These are phyloP conservation scores for Paxillus ammoniavirescens DNA, from an alignment of 768 basidiomycete genomes.

Conservation along the genomic window DNA sequence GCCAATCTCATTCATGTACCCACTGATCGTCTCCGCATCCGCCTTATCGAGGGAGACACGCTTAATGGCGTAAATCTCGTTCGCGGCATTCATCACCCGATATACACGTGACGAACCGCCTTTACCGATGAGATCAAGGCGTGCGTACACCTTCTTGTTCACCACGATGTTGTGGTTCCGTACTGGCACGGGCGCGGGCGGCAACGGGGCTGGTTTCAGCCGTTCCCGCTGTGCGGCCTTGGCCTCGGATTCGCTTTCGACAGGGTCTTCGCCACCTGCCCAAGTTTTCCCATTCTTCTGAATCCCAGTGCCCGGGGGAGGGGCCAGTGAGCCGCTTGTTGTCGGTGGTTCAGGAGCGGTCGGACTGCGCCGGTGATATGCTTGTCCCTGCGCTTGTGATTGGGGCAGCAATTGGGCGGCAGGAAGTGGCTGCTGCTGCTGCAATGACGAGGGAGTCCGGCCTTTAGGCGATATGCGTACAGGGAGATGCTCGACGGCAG, in stretches of 20 bases:
- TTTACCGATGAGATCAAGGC: constrained; percentile 86
- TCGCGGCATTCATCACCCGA: constrained; percentile 76
- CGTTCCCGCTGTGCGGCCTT: constrained; percentile 27
- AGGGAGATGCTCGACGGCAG: constrained; percentile 45
- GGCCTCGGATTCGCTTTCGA: constrained; percentile 34
- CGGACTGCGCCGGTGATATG: constrained; percentile 64
- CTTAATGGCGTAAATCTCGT: constrained; percentile 88
- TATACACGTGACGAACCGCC: constrained; percentile 97
- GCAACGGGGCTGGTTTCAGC: constrained; percentile 35
- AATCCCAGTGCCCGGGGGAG: constrained; percentile 12
- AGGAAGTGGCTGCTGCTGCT: constrained; percentile 29
- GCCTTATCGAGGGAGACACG: constrained; percentile 87
- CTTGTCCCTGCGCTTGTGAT: constrained; percentile 23
- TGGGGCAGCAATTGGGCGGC: constrained; percentile 21
- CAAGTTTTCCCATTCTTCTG: constrained; percentile 42
- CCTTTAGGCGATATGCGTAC: constrained; percentile 31
- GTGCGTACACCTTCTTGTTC: constrained; percentile 80
- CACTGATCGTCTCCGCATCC: constrained; percentile 84
- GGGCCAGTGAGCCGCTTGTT: constrained; percentile 33
- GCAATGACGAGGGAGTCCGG: constrained; percentile 17
- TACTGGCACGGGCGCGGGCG: constrained; percentile 31
- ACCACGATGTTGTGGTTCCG: constrained; percentile 40
- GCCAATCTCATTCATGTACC: constrained; percentile 96
- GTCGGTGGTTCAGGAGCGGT: constrained; percentile 62
- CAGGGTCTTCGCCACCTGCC: constrained; percentile 44